Conservation (phyloP, 2,329 filamentous ascomycete genomes). For the Proliferodiscus dingleyae region DNA sequence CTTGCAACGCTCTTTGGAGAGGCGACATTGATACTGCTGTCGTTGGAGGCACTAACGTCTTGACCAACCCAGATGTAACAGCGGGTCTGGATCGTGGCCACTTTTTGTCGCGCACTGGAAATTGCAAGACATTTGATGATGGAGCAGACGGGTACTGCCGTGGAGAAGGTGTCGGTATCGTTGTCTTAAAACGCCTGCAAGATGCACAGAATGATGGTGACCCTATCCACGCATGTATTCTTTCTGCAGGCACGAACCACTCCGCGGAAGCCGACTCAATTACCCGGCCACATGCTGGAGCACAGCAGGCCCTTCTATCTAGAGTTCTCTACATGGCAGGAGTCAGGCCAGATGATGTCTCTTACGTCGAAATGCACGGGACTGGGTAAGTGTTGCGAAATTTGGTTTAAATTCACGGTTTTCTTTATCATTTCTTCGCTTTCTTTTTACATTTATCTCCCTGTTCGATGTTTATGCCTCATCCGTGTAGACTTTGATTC, state of each 20-base stretch:
- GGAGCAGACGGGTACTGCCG: slow-evolving; percentile 49
- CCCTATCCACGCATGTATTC: slow-evolving; percentile 48
- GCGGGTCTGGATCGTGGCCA: slow-evolving; percentile 14
- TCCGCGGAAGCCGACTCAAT: slow-evolving; percentile 76
- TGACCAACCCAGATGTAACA: slow-evolving; percentile 26
- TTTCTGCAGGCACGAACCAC: slow-evolving; percentile 72
- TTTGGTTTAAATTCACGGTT: no score
- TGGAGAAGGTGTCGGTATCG: slow-evolving; percentile 41
- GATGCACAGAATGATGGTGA: slow-evolving; percentile 46
- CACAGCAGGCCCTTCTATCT: slow-evolving; percentile 65
- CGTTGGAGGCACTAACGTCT: slow-evolving; percentile 18
- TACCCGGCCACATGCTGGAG: slow-evolving; percentile 72
- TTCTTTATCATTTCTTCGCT: no score
- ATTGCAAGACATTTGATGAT: slow-evolving; percentile 44
- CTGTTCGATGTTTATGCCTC: no score
- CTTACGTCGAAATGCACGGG: slow-evolving; percentile 83
- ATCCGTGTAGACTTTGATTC: no score
- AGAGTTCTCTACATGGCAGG: slow-evolving; percentile 65
- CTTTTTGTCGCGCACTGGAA: slow-evolving; percentile 36
- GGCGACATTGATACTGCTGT: slow-evolving; percentile 20
- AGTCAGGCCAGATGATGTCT: slow-evolving; percentile 68
- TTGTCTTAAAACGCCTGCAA: slow-evolving; percentile 45
- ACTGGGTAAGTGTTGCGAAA: slow-evolving; percentile 56
- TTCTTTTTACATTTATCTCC: no score
- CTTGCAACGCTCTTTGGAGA: slow-evolving; percentile 17